Evolutionary conservation across 139 green algal genomes (phyloP), one percentile per base, ranked within the genome.

Genomic region (Chlamydomonas sphaeroides): DNA sequence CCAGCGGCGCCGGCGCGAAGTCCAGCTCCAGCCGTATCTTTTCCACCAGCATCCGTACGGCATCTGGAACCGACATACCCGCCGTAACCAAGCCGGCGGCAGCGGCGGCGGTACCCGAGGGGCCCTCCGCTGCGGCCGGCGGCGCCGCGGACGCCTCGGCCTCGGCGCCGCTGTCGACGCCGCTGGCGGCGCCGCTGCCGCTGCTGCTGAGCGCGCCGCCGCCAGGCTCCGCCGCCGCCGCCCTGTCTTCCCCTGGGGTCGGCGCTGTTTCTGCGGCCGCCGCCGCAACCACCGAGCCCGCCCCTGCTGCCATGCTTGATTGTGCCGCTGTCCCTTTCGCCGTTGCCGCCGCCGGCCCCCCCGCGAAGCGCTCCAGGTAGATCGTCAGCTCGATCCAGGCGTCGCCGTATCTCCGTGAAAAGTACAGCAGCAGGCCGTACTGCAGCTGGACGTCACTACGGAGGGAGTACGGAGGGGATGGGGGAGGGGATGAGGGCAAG

Each of bases 371-470:
- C 73, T 92, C 89, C 32, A 92, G 23, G 41, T 72, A 85, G 38
- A 87, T 81, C 0, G 84, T 85, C 36, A 93, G 75, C 79, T 93
- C 89, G 11, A 91, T 82, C 78, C 83, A 93, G 11, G 91, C 89
- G 41, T 93, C 88, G 65, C 90, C 85, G 56, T 88, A 89, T 38
- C 83, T 38, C 3, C 88, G 73, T 21, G 59, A 61, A 61, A 92
- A 92, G 85, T 94, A 93, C 17, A 85, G 80, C 77, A 95, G 78
- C 65, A 95, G 80, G 4, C 79, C 90, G 48, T 89, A 84, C 77
- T 94, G 67, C 68, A 94, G 80, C 80, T 91, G 92, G 0, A 68
- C 86, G 7, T 88, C 48, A 36, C 87, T 89, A 83, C 75, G 65
- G 1, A n/a, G 18, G 56, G 35, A 10, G 38, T 38, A 17, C 7